Evolutionary conservation across 2,329 filamentous ascomycete species (phyloP).

Genomic region (Beauveria sp.): DNA sequence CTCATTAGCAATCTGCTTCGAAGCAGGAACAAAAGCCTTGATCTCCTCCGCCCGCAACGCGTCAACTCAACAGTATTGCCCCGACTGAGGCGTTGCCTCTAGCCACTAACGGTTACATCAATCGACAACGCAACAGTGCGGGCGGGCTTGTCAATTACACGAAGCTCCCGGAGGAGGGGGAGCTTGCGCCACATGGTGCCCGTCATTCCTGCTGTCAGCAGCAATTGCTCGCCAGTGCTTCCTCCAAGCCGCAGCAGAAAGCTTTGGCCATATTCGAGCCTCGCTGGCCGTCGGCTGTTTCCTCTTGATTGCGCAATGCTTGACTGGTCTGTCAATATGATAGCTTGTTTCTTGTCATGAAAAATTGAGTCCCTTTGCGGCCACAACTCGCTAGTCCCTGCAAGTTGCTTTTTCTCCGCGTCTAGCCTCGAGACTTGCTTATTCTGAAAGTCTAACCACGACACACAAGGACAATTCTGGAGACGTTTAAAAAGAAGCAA

Average conservation of each 20-base stretch:
- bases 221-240: not conserved
- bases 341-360: not conserved
- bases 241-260: not conserved
- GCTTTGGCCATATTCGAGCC: not conserved
- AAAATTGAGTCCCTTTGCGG: not conserved
- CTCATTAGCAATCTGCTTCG: not conserved
- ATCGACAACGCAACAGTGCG: not conserved
- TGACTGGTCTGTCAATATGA: not conserved
- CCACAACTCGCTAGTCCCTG: not conserved
- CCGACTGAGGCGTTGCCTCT: not conserved
- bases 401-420: constrained; percentile 4
- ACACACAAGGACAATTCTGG: not conserved
- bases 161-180: not conserved
- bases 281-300: not conserved
- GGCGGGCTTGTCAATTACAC: not conserved
- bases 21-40: not conserved
- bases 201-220: not conserved
- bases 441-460: constrained; percentile 3
- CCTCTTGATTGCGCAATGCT: not conserved
- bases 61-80: not conserved
- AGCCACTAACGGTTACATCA: not conserved
- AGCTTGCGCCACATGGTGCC: not conserved
- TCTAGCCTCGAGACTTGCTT: constrained; percentile 1
- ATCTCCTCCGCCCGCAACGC: not conserved
- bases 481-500: not conserved